A percentile compares a stretch with the other conserved stretches of the same genome.
Evolutionary conservation across 163 green algal species (phyloP).

Genomic region (Chlamydomonas reinhardtii): DNA sequence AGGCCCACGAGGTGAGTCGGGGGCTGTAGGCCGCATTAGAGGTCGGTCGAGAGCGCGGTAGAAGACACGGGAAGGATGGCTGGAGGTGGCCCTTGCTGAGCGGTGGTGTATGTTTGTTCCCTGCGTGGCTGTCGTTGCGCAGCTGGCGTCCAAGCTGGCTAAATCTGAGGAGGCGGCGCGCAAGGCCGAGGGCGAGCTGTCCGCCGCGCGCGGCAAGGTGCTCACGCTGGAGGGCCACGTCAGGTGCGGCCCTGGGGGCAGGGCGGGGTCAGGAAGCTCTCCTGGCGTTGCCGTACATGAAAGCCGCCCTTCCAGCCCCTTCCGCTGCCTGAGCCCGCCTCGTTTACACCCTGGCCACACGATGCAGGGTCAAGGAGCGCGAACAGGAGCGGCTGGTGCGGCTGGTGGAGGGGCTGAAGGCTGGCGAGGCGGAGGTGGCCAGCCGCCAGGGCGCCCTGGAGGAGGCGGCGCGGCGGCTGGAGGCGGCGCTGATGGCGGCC

Average conservation of each 20-base stretch:
- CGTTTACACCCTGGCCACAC: no score
- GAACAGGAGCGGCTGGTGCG: conserved; percentile 48
- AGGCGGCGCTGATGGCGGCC: conserved; percentile 27
- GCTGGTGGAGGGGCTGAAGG: conserved; percentile 26
- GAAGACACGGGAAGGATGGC: no score
- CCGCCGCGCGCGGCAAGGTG: conserved; percentile 27
- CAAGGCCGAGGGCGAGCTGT: conserved; percentile 44
- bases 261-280: no score
- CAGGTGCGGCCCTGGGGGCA: not conserved
- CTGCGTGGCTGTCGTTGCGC: no score
- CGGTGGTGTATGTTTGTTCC: no score
- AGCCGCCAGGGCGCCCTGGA: conserved; percentile 33
- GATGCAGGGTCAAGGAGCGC: conserved; percentile 42
- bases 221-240: conserved; percentile 37
- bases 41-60: no score
- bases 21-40: no score
- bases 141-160: conserved; percentile 25
- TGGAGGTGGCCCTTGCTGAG: no score
- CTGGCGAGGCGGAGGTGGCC: conserved; percentile 25
- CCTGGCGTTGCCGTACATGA: no score
- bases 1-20: conserved; percentile 52
- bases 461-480: conserved; percentile 45
- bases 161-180: conserved; percentile 29
- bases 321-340: not conserved
- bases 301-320: no score